A percentile compares a stretch with the other conserved stretches of the same genome.
Conservation (phyloP, 441 rosid species). For the Metrosideros polymorpha region DNA sequence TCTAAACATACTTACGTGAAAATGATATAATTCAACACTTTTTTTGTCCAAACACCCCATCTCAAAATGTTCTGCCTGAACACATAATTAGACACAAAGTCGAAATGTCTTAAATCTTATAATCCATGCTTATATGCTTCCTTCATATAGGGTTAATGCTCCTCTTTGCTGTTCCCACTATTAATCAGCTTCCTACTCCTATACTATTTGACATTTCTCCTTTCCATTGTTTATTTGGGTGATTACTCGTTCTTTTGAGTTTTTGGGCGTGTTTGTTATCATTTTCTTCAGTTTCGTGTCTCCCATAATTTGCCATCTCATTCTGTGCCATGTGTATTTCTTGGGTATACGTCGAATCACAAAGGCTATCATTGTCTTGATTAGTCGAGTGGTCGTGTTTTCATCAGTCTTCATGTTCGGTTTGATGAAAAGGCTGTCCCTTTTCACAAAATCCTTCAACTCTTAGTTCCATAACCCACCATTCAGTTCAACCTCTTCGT, state of each 20-base stretch:
- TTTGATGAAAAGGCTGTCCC: background rate
- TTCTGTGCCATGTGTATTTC: background rate
- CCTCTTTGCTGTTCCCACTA: background rate
- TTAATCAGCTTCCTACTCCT: background rate
- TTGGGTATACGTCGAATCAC: background rate
- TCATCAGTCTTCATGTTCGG: background rate
- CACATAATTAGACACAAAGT: background rate
- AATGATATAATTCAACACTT: background rate
- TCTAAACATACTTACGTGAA: background rate
- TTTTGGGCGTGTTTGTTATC: background rate
- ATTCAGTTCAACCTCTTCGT: background rate
- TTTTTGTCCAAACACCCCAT: background rate
- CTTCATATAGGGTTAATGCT: background rate
- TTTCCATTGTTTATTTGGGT: background rate
- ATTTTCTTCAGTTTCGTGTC: no score
- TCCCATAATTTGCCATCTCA: background rate
- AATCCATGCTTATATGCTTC: background rate
- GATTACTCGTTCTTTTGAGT: background rate
- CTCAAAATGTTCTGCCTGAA: background rate
- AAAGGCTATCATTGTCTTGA: background rate
- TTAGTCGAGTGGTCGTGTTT: fast-evolving
- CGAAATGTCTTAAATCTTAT: no score
- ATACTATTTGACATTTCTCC: background rate
- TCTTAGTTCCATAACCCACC: background rate
- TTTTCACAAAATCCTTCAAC: background rate